Evolutionary conservation across 495 filamentous ascomycete species (phyloP).

Genomic region (Hypoxylon intermedium): DNA sequence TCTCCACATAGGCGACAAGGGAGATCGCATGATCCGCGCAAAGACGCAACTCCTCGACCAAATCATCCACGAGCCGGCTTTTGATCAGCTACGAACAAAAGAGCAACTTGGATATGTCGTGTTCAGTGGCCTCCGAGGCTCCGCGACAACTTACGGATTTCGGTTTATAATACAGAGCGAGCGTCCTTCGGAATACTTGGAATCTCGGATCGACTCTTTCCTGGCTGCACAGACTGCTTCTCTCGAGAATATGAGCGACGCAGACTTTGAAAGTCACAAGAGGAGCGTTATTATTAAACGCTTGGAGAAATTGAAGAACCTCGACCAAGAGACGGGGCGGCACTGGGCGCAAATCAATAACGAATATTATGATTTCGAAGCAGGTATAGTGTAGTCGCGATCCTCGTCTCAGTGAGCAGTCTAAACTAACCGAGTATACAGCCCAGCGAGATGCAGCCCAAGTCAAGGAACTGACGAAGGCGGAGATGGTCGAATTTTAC

Average conservation of each 20-base stretch:
- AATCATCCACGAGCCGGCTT: conserved; percentile 88
- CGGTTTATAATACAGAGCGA: conserved; percentile 95
- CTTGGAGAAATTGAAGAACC: conserved; percentile 90
- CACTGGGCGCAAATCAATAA: conserved; percentile 86
- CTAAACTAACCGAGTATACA: conserved; percentile 40
- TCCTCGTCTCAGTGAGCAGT: neutral
- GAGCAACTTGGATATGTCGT: conserved; percentile 98
- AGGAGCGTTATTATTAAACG: conserved; percentile 86
- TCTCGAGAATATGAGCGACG: conserved; percentile 77
- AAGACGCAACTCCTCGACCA: conserved; percentile 87
- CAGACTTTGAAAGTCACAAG: conserved; percentile 91
- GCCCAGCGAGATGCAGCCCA: conserved; percentile 78
- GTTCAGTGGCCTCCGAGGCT: conserved; percentile 76
- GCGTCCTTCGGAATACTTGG: conserved; percentile 79
- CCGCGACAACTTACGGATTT: conserved; percentile 78
- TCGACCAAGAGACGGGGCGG: conserved; percentile 80
- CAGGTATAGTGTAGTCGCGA: conserved; percentile 62
- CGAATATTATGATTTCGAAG: conserved; percentile 89
- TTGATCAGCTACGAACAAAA: conserved; percentile 93
- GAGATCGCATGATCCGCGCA: conserved; percentile 70
- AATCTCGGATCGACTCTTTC: conserved; percentile 86
- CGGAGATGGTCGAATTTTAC: conserved; percentile 82
- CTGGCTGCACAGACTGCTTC: conserved; percentile 67
- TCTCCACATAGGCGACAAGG: conserved; percentile 77
- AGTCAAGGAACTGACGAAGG: conserved; percentile 76